These are phyloP conservation scores for Coriolopsis trogii DNA, from an alignment of 1,284 basidiomycete genomes.

Conservation along the genomic window DNA sequence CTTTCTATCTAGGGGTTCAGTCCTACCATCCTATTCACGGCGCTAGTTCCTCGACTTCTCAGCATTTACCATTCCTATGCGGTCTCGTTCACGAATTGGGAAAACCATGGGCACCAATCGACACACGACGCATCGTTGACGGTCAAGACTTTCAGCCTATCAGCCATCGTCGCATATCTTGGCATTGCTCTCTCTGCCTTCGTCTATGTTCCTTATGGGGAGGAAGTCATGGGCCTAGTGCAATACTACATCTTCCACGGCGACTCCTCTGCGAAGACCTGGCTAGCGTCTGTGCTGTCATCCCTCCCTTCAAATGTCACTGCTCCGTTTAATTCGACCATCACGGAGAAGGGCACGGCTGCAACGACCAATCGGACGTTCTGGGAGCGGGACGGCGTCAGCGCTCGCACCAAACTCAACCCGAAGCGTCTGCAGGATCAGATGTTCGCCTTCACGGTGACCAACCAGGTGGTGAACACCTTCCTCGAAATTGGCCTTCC, in stretches of 20 bases:
- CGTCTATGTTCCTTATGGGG: constrained; percentile 91
- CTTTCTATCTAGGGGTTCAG: constrained; percentile 68
- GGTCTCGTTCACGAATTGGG: constrained; percentile 80
- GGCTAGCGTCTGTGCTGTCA: constrained; percentile 26
- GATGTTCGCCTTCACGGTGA: constrained; percentile 95
- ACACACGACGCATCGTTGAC: constrained; percentile 83
- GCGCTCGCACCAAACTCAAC: constrained; percentile 60
- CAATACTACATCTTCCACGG: constrained; percentile 43
- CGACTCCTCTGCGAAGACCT: constrained; percentile 18
- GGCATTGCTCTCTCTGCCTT: constrained; percentile 86
- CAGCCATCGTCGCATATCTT: constrained; percentile 88
- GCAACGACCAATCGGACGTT: constrained; percentile 29
- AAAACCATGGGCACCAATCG: constrained; percentile 86
- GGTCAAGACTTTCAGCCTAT: constrained; percentile 90
- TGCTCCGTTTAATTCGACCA: constrained; percentile 18
- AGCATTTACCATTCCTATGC: constrained; percentile 77
- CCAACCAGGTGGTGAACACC: constrained; percentile 85
- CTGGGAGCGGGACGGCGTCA: constrained; percentile 55
- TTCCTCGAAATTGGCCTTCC: constrained; percentile 88
- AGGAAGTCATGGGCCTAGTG: constrained; percentile 70
- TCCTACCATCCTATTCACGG: constrained; percentile 86
- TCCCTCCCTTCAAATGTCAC: constrained; percentile 24
- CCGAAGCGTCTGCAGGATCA: constrained; percentile 82
- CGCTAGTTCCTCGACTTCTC: constrained; percentile 86
- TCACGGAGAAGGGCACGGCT: constrained; percentile 1